Percentiles rank a stretch among this genome's conserved stretches.
Evolutionary conservation across 106 monocot genomes (phyloP).

Genomic region (Posidonia australis): DNA sequence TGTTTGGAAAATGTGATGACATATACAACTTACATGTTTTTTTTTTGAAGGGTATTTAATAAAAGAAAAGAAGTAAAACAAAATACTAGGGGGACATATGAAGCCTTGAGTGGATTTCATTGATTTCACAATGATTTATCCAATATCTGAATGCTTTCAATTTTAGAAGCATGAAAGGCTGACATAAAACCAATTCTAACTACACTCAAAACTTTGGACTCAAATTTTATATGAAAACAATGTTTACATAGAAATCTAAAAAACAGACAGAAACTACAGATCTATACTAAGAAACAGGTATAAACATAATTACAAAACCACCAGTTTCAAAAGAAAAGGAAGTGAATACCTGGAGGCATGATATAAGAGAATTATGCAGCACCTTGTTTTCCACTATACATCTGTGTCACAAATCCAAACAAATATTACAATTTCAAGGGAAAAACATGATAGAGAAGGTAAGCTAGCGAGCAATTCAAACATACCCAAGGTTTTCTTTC

Average conservation of each 20-base stretch:
- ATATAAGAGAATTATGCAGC: slow-evolving; percentile 72
- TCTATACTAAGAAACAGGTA: not conserved
- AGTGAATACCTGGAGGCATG: slow-evolving; percentile 54
- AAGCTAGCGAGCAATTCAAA: not conserved
- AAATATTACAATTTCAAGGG: not conserved
- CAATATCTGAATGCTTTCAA: too few species aligned
- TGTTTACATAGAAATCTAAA: not conserved
- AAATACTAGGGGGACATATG: too few species aligned
- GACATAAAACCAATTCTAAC: not conserved
- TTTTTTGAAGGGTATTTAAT: too few species aligned
- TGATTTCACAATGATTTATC: too few species aligned
- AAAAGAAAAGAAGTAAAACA: too few species aligned
- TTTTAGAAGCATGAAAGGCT: too few species aligned
- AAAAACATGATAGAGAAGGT: not conserved
- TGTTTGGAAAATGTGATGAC: too few species aligned
- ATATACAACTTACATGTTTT: too few species aligned
- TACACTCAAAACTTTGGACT: not conserved
- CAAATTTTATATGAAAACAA: not conserved
- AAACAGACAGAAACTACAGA: not conserved
- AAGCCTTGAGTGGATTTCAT: too few species aligned
- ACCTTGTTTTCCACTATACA: slow-evolving; percentile 99
- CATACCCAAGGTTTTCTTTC: slow-evolving; percentile 83
- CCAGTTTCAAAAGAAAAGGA: not conserved
- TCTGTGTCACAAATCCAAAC: slow-evolving; percentile 30
- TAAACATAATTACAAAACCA: not conserved